These are phyloP conservation scores for Phytophthora aleatoria DNA, from an alignment of 352 stramenopile species.

Conservation along the genomic window DNA sequence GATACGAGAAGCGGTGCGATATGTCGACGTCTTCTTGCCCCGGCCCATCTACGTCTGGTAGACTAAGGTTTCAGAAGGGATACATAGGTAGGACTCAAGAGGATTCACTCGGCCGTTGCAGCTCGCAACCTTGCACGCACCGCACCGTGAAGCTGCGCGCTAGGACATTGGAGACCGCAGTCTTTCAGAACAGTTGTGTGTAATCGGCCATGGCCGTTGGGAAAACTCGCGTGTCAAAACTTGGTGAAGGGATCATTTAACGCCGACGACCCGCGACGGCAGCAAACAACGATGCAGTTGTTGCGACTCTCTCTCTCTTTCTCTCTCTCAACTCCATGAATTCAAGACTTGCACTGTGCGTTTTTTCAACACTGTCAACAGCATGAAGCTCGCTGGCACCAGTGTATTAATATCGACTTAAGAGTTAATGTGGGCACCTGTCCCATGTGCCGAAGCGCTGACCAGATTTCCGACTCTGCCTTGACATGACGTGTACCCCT, in stretches of 20 bases:
- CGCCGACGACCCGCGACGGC: not conserved
- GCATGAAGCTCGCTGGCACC: not conserved
- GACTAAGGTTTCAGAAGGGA: conserved; percentile 30
- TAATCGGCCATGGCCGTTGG: conserved; percentile 2
- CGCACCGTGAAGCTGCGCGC: conserved; percentile 4
- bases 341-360: not conserved
- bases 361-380: not conserved
- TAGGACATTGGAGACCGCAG: not conserved
- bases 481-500: conserved; percentile 8
- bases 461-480: conserved; percentile 22
- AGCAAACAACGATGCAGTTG: conserved; percentile 1
- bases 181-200: not conserved
- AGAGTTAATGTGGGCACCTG: not conserved
- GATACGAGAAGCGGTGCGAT: conserved; percentile 5
- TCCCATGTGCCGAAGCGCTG: not conserved
- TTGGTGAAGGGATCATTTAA: not conserved
- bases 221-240: not conserved
- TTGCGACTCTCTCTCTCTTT: no score
- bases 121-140: conserved; percentile 2
- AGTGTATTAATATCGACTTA: not conserved
- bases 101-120: conserved; percentile 28
- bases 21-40: conserved; percentile 10
- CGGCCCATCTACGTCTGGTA: conserved; percentile 13
- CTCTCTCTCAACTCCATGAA: not conserved
- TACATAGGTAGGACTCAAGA: conserved; percentile 27